phyloP scores from a whole-genome alignment of 2,329 filamentous ascomycete species.

The Trichoderma asperellum region DNA sequence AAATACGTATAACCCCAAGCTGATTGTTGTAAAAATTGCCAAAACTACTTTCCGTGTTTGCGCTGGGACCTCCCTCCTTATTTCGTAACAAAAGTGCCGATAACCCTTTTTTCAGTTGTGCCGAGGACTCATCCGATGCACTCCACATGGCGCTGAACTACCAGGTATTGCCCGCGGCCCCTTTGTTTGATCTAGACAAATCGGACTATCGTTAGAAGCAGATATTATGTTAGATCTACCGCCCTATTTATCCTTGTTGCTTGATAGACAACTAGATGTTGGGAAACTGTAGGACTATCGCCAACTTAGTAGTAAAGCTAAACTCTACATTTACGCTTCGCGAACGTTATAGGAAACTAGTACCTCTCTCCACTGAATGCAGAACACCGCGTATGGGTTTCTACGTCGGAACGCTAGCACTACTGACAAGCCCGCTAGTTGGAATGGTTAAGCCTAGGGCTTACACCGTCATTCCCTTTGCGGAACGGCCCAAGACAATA shows the following conservation, averaged over 20 bases:
- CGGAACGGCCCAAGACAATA: constrained; percentile 15
- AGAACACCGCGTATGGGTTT: not conserved
- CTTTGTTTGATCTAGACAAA: not conserved
- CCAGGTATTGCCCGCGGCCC: not conserved
- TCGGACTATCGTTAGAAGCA: not conserved
- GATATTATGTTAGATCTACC: not conserved
- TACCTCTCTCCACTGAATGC: not conserved
- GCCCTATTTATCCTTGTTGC: not conserved
- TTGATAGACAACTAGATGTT: not conserved
- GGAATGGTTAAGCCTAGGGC: not conserved
- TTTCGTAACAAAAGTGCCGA: not conserved
- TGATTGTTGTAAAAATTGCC: not conserved
- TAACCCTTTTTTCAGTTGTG: not conserved
- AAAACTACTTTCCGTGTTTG: not conserved
- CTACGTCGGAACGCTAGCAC: not conserved
- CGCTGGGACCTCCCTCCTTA: not conserved
- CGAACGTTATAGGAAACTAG: not conserved
- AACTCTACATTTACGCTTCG: not conserved
- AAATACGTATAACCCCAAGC: not conserved
- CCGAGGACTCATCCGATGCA: not conserved
- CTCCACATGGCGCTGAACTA: constrained; percentile 3
- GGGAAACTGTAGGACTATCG: not conserved
- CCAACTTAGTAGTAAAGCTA: not conserved
- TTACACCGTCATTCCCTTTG: constrained; percentile 3
- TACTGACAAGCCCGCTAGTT: not conserved